A percentile compares a stretch with the other conserved stretches of the same genome.
phyloP scores from a whole-genome alignment of 192 early-diverging fungal genomes.

The Coemansia umbellata region DNA sequence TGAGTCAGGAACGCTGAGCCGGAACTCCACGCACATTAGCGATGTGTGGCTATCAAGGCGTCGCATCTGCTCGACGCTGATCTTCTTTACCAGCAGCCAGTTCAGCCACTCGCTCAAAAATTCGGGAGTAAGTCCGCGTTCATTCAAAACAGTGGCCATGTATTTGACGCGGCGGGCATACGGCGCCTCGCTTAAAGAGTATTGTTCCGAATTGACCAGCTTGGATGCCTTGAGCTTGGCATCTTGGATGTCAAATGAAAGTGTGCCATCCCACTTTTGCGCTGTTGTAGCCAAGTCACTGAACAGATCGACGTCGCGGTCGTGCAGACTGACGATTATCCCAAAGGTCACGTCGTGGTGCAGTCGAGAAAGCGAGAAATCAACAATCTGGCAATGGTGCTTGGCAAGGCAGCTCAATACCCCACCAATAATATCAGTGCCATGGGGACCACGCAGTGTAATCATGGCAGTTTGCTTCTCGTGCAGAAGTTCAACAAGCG shows the following conservation, averaged over 20 bases:
- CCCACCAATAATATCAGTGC: constrained; percentile 87
- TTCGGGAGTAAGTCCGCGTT: constrained; percentile 68
- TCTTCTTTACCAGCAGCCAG: constrained; percentile 68
- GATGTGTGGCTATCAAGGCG: constrained; percentile 64
- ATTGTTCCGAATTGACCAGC: constrained; percentile 49
- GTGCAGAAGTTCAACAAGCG: constrained; percentile 36
- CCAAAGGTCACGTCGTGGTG: constrained; percentile 95
- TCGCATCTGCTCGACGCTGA: constrained; percentile 87
- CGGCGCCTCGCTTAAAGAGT: constrained; percentile 69
- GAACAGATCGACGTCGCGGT: constrained; percentile 74
- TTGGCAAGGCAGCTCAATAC: constrained; percentile 70
- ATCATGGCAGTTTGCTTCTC: constrained; percentile 72
- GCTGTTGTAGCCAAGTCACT: constrained; percentile 70
- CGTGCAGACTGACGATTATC: constrained; percentile 70
- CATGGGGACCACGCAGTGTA: constrained; percentile 80
- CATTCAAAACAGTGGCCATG: constrained; percentile 82
- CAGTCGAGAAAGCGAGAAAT: constrained; percentile 83
- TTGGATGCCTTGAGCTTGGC: constrained; percentile 57
- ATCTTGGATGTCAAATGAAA: constrained; percentile 76
- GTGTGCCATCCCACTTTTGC: constrained; percentile 79
- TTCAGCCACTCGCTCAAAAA: constrained; percentile 82
- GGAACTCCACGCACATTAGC: constrained; percentile 76
- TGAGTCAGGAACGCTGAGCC: constrained; percentile 70
- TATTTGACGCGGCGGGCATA: constrained; percentile 82
- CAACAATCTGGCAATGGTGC: constrained; percentile 73